phyloP scores from a whole-genome alignment of 2,329 filamentous ascomycete species.

The Aspergillus cejpii region DNA sequence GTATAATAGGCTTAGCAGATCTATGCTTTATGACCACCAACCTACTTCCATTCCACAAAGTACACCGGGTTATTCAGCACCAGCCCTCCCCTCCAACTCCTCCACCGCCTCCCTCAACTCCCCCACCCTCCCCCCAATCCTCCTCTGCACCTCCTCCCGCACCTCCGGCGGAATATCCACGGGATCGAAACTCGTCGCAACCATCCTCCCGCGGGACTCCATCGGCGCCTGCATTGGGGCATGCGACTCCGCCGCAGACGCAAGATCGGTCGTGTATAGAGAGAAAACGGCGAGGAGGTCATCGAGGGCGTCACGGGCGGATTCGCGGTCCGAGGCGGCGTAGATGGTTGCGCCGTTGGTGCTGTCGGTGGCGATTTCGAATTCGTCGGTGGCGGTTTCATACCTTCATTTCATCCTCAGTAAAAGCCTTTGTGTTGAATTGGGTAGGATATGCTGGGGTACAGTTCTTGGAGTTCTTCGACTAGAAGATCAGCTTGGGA shows the following conservation, averaged over 20 bases:
- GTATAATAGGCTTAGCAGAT: slow-evolving; percentile 1
- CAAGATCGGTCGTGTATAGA: slow-evolving; percentile 25
- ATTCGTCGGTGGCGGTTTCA: slow-evolving; percentile 43
- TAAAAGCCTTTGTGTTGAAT: too few relatives aligned
- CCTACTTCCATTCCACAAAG: not conserved
- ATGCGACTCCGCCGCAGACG: slow-evolving; percentile 5
- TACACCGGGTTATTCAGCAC: slow-evolving; percentile 25
- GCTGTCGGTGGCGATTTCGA: slow-evolving; percentile 46
- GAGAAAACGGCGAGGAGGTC: slow-evolving; percentile 33
- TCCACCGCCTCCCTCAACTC: slow-evolving; percentile 43
- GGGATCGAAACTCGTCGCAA: slow-evolving; percentile 32
- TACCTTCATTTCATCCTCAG: slow-evolving; percentile 21
- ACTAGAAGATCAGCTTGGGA: slow-evolving; percentile 29
- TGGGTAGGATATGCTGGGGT: slow-evolving; percentile 2
- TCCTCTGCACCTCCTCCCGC: slow-evolving; percentile 39
- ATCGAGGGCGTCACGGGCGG: slow-evolving; percentile 42
- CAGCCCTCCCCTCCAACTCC: slow-evolving; percentile 38
- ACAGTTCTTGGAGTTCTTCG: slow-evolving; percentile 36
- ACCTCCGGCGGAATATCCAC: slow-evolving; percentile 23
- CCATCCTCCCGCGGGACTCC: slow-evolving; percentile 13
- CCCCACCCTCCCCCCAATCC: slow-evolving; percentile 42
- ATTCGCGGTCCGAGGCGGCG: slow-evolving; percentile 42
- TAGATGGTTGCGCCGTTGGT: slow-evolving; percentile 43
- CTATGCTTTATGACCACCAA: not conserved
- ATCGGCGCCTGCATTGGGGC: slow-evolving; percentile 5